A percentile compares a stretch with the other conserved stretches of the same genome.
phyloP scores from a whole-genome alignment of 2,329 filamentous ascomycete species.

The Blumeriella jaapii region DNA sequence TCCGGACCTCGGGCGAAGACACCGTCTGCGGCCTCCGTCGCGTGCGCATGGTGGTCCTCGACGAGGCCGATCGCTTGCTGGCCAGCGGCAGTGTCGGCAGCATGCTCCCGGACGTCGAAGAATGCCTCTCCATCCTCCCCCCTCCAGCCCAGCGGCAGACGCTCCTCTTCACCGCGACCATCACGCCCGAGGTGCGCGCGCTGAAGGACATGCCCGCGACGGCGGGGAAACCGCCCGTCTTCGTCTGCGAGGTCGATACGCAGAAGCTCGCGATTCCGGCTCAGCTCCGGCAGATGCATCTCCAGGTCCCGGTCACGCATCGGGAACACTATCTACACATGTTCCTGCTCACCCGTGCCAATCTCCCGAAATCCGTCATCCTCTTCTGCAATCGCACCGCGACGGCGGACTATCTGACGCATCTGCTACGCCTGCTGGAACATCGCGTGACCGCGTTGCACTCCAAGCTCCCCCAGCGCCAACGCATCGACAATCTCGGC shows the following conservation, averaged over 20 bases:
- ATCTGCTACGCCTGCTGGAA: conserved; percentile 71
- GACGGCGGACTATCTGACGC: conserved; percentile 81
- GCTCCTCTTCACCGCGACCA: conserved; percentile 87
- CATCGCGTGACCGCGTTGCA: conserved; percentile 90
- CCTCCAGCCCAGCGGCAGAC: conserved; percentile 75
- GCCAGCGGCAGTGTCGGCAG: conserved; percentile 61
- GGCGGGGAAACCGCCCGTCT: conserved; percentile 62
- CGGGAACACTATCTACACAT: conserved; percentile 91
- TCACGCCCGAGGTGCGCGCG: conserved; percentile 83
- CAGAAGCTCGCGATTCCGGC: conserved; percentile 64
- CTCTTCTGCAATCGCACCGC: conserved; percentile 90
- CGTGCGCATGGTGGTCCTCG: conserved; percentile 78
- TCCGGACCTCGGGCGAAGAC: conserved; percentile 81
- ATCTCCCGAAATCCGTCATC: conserved; percentile 67
- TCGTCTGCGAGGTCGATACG: conserved; percentile 80
- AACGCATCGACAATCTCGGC: conserved; percentile 77
- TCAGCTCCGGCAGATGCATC: conserved; percentile 71
- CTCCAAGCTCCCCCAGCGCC: conserved; percentile 72
- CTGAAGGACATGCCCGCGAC: conserved; percentile 66
- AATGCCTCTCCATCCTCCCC: conserved; percentile 73
- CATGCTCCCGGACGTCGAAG: conserved; percentile 91
- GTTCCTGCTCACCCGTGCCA: conserved; percentile 68
- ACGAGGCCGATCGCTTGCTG: conserved; percentile 88
- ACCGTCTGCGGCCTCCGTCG: conserved; percentile 72
- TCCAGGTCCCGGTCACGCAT: conserved; percentile 82